Percentiles rank a stretch among this genome's conserved stretches.
phyloP scores from a whole-genome alignment of 352 stramenopile genomes.

The Phytophthora uliginosa region DNA sequence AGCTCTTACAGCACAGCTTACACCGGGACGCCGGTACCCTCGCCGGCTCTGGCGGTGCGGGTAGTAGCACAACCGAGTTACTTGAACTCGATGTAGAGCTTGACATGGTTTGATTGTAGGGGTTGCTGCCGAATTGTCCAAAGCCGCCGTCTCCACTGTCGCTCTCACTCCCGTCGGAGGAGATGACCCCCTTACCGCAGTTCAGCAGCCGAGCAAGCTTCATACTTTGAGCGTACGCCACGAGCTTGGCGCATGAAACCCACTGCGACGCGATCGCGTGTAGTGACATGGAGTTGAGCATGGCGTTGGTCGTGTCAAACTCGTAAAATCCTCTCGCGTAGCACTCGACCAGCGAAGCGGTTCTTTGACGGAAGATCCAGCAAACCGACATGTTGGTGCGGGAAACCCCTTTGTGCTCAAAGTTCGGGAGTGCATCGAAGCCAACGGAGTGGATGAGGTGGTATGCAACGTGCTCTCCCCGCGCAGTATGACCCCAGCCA shows the following conservation, averaged over 20 bases:
- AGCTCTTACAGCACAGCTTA: conserved; percentile 48
- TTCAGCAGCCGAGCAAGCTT: conserved; percentile 51
- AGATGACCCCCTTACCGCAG: conserved; percentile 28
- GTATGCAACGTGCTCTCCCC: conserved; percentile 44
- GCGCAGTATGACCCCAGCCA: conserved; percentile 26
- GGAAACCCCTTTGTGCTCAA: conserved; percentile 40
- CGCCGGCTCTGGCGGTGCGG: conserved; percentile 22
- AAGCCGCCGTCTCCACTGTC: conserved; percentile 26
- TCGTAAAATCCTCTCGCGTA: conserved; percentile 47
- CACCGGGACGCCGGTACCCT: conserved; percentile 31
- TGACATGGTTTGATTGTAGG: conserved; percentile 28
- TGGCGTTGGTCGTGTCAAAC: conserved; percentile 47
- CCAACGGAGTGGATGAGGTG: conserved; percentile 52
- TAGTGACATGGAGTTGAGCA: conserved; percentile 51
- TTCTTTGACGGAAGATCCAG: conserved; percentile 53
- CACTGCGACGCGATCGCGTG: conserved; percentile 41
- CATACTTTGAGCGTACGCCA: conserved; percentile 52
- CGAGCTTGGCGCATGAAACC: conserved; percentile 39
- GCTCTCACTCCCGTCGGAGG: conserved; percentile 39
- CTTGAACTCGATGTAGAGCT: conserved; percentile 44
- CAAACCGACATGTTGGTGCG: conserved; percentile 58
- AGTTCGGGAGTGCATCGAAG: conserved; percentile 40
- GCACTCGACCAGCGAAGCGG: conserved; percentile 37
- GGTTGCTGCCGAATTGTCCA: conserved; percentile 14
- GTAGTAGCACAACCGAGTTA: conserved; percentile 34